A percentile compares a stretch with the other conserved stretches of the same genome.
Evolutionary conservation across 1,284 basidiomycete genomes (phyloP).

Genomic region (Phlebopus sp.): DNA sequence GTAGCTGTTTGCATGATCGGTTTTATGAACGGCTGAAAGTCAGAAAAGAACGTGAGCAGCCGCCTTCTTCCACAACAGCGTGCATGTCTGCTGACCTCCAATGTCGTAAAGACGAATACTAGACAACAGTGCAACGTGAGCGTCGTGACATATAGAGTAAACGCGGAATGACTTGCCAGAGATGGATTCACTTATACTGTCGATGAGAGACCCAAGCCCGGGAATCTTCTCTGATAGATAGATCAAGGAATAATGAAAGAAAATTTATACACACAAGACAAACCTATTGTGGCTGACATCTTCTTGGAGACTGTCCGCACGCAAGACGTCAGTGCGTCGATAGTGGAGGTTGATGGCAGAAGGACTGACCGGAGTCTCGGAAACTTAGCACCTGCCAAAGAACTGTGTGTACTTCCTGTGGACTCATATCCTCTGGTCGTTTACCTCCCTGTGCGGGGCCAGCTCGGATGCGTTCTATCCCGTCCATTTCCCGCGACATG

Average conservation of each 20-base stretch:
- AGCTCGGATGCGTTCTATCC: constrained; percentile 68
- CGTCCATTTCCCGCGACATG: constrained; percentile 74
- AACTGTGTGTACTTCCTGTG: constrained; percentile 81
- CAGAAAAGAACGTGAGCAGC: constrained; percentile 7
- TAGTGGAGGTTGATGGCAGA: not conserved
- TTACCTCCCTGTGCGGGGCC: constrained; percentile 54
- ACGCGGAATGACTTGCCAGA: constrained; percentile 42
- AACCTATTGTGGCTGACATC: constrained; percentile 82
- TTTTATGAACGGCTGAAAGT: constrained; percentile 70
- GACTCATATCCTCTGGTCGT: constrained; percentile 77
- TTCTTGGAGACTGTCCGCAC: constrained; percentile 69
- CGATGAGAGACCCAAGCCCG: constrained; percentile 67
- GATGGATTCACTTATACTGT: constrained; percentile 80
- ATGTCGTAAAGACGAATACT: constrained; percentile 80
- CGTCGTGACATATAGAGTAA: not conserved
- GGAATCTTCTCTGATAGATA: constrained; percentile 60
- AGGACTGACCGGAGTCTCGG: constrained; percentile 63
- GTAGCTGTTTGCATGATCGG: constrained; percentile 70
- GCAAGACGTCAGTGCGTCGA: constrained; percentile 2
- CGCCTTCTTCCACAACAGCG: not conserved
- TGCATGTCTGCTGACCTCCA: constrained; percentile 50
- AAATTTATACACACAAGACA: constrained; percentile 26
- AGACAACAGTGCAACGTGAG: constrained; percentile 6
- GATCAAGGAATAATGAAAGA: not conserved
- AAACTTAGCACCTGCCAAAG: constrained; percentile 88